These are phyloP conservation scores for Blastocystis sp. DNA, from an alignment of 352 stramenopile species.

Conservation along the genomic window DNA sequence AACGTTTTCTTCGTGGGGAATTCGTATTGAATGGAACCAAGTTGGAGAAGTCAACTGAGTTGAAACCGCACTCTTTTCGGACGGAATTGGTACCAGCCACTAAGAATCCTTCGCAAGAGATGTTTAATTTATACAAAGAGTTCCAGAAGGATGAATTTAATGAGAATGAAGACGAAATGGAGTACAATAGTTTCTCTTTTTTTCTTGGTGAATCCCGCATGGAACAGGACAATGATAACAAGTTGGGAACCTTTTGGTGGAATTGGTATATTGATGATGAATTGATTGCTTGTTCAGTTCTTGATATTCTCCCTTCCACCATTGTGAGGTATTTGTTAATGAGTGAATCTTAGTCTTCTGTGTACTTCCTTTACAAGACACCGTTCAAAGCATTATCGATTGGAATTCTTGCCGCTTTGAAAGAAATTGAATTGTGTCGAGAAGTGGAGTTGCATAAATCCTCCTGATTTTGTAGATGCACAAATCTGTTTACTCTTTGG, in stretches of 20 bases:
- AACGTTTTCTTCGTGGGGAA: conserved; percentile 26
- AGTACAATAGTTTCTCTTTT: background rate
- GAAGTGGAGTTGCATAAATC: background rate
- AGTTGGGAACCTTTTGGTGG: conserved; percentile 3
- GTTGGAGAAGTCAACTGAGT: background rate
- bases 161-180: background rate
- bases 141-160: background rate
- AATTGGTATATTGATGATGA: conserved; percentile 43
- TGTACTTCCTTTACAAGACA: conserved; percentile 23
- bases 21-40: background rate
- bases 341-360: background rate
- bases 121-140: background rate
- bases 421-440: conserved; percentile 15
- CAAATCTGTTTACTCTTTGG: background rate
- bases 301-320: background rate
- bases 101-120: background rate
- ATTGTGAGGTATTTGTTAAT: background rate
- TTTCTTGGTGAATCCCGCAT: background rate
- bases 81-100: background rate
- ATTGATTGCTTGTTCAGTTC: conserved; percentile 4
- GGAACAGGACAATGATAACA: background rate
- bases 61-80: background rate
- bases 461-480: background rate
- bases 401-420: background rate
- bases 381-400: background rate